phyloP scores from a whole-genome alignment of 495 filamentous ascomycete genomes.

The Lasiosphaeriaceae sp. region DNA sequence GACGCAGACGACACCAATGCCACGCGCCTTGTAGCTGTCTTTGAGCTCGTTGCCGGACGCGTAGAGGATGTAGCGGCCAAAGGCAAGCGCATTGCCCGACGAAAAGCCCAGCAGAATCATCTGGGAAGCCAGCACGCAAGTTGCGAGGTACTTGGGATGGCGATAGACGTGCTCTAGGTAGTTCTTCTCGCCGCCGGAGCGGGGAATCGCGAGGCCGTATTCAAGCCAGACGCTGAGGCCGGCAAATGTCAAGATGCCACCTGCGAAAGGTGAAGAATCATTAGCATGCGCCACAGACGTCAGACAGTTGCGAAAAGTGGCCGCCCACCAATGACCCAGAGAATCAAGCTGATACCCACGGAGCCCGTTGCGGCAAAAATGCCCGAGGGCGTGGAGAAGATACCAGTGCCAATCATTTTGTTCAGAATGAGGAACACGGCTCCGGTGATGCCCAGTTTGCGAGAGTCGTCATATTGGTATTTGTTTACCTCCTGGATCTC shows the following conservation, averaged over 20 bases:
- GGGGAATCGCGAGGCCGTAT: conserved; percentile 51
- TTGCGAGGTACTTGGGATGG: conserved; percentile 57
- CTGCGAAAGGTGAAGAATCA: background rate
- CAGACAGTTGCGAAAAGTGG: background rate
- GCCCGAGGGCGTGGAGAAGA: conserved; percentile 41
- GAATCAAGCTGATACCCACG: conserved; percentile 33
- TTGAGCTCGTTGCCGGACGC: conserved; percentile 44
- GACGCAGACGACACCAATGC: conserved; percentile 50
- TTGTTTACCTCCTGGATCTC: conserved; percentile 33
- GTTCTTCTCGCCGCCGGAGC: conserved; percentile 51
- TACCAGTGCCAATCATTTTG: conserved; percentile 57
- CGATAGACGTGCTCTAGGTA: conserved; percentile 62
- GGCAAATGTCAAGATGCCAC: conserved; percentile 14
- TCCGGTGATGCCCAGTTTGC: conserved; percentile 49
- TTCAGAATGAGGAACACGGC: conserved; percentile 54
- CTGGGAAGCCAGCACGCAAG: conserved; percentile 56
- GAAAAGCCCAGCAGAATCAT: conserved; percentile 51
- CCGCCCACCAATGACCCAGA: conserved; percentile 37
- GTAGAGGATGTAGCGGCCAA: conserved; percentile 36
- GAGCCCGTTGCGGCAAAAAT: conserved; percentile 41
- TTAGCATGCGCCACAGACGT: background rate
- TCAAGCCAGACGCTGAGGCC: conserved; percentile 29
- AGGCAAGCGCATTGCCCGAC: conserved; percentile 36
- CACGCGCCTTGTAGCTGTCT: conserved; percentile 59
- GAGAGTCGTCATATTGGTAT: conserved; percentile 44